phyloP scores from a whole-genome alignment of 352 stramenopile genomes.

The Lagenidium giganteum region DNA sequence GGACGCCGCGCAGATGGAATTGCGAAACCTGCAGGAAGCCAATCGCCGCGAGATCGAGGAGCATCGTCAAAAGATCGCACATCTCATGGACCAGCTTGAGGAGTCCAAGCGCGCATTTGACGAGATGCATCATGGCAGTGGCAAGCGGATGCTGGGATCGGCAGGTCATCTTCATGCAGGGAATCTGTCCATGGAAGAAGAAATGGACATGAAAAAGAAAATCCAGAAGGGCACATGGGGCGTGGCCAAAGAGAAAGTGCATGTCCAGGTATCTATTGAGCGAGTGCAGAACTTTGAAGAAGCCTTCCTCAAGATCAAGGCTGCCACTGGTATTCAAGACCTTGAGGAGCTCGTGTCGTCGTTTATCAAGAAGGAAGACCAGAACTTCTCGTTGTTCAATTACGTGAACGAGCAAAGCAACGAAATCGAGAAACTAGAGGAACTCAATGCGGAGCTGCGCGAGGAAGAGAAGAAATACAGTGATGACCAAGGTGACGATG shows the following conservation, averaged over 20 bases:
- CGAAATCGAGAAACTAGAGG: slow-evolving; percentile 91
- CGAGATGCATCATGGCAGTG: slow-evolving; percentile 8
- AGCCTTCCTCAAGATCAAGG: slow-evolving; percentile 93
- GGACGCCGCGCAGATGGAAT: slow-evolving; percentile 92
- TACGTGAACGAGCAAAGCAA: slow-evolving; percentile 94
- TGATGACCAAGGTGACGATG: slow-evolving; percentile 80
- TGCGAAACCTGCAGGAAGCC: slow-evolving; percentile 89
- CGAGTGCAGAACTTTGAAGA: slow-evolving; percentile 94
- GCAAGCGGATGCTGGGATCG: too few relatives aligned
- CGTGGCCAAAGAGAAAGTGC: slow-evolving; percentile 82
- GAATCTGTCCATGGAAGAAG: slow-evolving; percentile 52
- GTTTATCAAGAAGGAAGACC: slow-evolving; percentile 95
- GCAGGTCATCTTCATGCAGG: too few relatives aligned
- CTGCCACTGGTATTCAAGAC: slow-evolving; percentile 89
- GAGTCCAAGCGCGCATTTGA: slow-evolving; percentile 41
- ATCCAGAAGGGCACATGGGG: slow-evolving; percentile 76
- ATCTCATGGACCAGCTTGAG: slow-evolving; percentile 60
- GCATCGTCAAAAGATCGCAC: slow-evolving; percentile 45
- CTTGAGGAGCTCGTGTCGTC: slow-evolving; percentile 89
- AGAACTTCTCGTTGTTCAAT: slow-evolving; percentile 96
- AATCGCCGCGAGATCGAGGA: slow-evolving; percentile 83
- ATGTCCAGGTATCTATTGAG: slow-evolving; percentile 86
- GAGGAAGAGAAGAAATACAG: slow-evolving; percentile 85
- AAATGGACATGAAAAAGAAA: slow-evolving; percentile 67
- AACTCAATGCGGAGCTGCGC: slow-evolving; percentile 60